Conservation (phyloP, 2,329 filamentous ascomycete species). For the Fusarium heterosporum region DNA sequence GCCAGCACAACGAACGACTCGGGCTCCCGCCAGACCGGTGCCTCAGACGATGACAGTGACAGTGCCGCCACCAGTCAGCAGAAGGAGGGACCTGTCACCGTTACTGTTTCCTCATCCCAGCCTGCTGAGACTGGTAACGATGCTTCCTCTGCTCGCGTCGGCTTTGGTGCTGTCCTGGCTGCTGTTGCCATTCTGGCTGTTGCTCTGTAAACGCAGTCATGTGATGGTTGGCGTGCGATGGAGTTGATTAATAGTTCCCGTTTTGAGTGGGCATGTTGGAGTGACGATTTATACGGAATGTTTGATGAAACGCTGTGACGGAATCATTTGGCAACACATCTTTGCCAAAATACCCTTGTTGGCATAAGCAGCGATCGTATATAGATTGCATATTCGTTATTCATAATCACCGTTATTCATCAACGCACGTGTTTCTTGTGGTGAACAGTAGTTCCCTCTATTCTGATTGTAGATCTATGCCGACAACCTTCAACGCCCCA, state of each 20-base stretch:
- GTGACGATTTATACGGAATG: constrained; percentile 36
- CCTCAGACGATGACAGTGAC: neutral
- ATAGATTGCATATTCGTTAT: constrained; percentile 42
- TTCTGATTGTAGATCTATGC: constrained; percentile 68
- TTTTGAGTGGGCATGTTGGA: constrained; percentile 18
- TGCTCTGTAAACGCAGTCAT: constrained; percentile 38
- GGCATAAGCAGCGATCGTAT: constrained; percentile 31
- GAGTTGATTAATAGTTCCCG: constrained; percentile 15
- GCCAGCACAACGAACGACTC: constrained; percentile 23
- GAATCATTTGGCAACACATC: constrained; percentile 18
- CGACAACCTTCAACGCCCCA: constrained; percentile 80
- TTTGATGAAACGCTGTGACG: constrained; percentile 41
- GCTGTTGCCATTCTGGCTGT: constrained; percentile 40
- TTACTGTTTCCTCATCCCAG: constrained; percentile 33
- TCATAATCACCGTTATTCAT: constrained; percentile 8
- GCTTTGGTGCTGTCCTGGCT: constrained; percentile 41
- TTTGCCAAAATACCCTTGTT: constrained; percentile 23
- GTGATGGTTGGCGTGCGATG: neutral
- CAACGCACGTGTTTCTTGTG: constrained; percentile 17
- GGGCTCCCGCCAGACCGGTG: constrained; percentile 11
- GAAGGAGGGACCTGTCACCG: constrained; percentile 34
- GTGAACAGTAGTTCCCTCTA: constrained; percentile 18
- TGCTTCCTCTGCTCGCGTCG: constrained; percentile 35
- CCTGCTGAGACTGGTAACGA: constrained; percentile 31
- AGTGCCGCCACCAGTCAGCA: constrained; percentile 20